Percentiles rank a stretch among this genome's conserved stretches.
phyloP scores from a whole-genome alignment of 306 rosid species.

The Begonia masoniana region DNA sequence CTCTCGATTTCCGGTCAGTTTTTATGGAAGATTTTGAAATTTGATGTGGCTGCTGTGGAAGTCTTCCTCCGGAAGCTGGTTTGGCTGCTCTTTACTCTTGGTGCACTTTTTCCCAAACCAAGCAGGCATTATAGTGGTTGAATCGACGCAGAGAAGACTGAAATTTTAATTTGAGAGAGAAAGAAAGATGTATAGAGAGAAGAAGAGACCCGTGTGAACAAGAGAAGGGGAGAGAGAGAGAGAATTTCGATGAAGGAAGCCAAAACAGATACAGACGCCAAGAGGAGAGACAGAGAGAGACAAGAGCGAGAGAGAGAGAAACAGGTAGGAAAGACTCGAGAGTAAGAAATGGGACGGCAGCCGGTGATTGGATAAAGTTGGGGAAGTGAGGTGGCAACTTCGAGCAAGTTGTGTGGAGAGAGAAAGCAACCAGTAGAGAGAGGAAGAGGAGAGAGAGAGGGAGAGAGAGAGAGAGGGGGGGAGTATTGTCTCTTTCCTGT shows the following conservation, averaged over 20 bases:
- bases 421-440: constrained; percentile 1
- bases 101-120: constrained; percentile 69
- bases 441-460: too few species aligned
- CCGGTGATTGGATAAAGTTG: constrained; percentile 58
- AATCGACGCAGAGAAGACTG: not conserved
- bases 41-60: constrained; percentile 11
- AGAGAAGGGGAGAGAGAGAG: not conserved
- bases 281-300: constrained; percentile 7
- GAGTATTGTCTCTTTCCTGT: too few species aligned
- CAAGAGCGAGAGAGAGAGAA: constrained; percentile 6
- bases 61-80: not conserved
- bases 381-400: constrained; percentile 42
- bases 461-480: too few species aligned
- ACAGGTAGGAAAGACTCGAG: not conserved
- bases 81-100: constrained; percentile 43
- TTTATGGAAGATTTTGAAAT: constrained; percentile 29
- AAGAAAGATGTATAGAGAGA: not conserved
- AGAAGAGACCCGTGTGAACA: not conserved
- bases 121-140: constrained; percentile 51
- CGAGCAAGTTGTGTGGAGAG: constrained; percentile 10
- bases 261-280: too few species aligned
- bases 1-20: constrained; percentile 4
- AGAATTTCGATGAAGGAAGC: constrained; percentile 10
- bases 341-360: constrained; percentile 34
- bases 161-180: not conserved